These are phyloP conservation scores for Penicillium steckii DNA, from an alignment of 495 filamentous ascomycete genomes.

Conservation along the genomic window DNA sequence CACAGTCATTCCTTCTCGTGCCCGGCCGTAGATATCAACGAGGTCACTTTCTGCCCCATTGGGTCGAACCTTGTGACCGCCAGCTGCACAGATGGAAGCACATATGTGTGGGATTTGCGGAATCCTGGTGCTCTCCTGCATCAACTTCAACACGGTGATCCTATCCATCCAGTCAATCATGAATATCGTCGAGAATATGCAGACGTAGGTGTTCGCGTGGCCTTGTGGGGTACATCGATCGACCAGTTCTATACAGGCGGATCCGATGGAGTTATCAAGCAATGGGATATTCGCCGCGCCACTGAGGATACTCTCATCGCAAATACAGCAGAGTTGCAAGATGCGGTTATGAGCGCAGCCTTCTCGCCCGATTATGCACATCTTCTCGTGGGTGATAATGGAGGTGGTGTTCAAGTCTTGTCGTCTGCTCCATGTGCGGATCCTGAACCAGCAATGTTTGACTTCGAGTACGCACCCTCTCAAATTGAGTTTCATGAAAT, in stretches of 20 bases:
- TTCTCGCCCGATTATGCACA: slow-evolving; percentile 72
- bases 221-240: slow-evolving; percentile 69
- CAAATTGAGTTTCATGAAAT: not conserved
- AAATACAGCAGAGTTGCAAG: slow-evolving; percentile 50
- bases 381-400: slow-evolving; percentile 74
- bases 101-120: slow-evolving; percentile 83
- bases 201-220: slow-evolving; percentile 81
- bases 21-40: slow-evolving; percentile 82
- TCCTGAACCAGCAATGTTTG: slow-evolving; percentile 4
- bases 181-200: slow-evolving; percentile 57
- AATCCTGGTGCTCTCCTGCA: slow-evolving; percentile 54
- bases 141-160: slow-evolving; percentile 64
- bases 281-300: slow-evolving; percentile 74
- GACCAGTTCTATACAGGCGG: slow-evolving; percentile 82
- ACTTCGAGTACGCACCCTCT: slow-evolving; percentile 20
- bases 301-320: slow-evolving; percentile 59
- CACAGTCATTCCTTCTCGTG: slow-evolving; percentile 55
- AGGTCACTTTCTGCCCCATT: slow-evolving; percentile 56
- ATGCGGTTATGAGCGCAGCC: slow-evolving; percentile 59
- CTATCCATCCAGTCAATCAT: slow-evolving; percentile 61
- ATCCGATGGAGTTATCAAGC: slow-evolving; percentile 82
- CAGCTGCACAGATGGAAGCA: slow-evolving; percentile 79
- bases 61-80: slow-evolving; percentile 66
- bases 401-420: slow-evolving; percentile 69
- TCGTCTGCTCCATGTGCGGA: slow-evolving; percentile 39